A percentile compares a stretch with the other conserved stretches of the same genome.
phyloP scores from a whole-genome alignment of 192 early-diverging fungal genomes.

The Backusella liffmaniae region DNA sequence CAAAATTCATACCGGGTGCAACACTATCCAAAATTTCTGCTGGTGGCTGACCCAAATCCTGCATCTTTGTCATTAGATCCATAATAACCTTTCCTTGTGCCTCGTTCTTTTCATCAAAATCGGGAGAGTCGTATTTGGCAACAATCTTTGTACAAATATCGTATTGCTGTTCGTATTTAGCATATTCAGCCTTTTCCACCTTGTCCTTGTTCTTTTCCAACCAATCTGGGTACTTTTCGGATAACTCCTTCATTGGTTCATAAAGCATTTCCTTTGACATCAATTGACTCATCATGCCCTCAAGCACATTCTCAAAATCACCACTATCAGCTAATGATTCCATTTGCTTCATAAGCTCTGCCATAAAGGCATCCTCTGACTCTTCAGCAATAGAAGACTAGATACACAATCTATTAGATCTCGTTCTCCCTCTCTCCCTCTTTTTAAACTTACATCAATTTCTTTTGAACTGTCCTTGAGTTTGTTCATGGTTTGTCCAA shows the following conservation, averaged over 20 bases:
- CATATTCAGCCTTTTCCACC: slow-evolving; percentile 67
- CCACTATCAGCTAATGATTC: slow-evolving; percentile 58
- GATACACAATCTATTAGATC: not conserved
- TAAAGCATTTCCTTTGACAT: slow-evolving; percentile 93
- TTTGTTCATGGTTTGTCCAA: slow-evolving; percentile 88
- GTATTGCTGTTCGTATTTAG: slow-evolving; percentile 79
- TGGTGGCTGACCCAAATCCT: slow-evolving; percentile 95
- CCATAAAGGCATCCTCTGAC: slow-evolving; percentile 52
- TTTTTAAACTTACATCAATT: slow-evolving; percentile 65
- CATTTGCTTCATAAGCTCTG: slow-evolving; percentile 86
- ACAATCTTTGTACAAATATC: slow-evolving; percentile 80
- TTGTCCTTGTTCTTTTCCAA: slow-evolving; percentile 76
- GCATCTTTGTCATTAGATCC: slow-evolving; percentile 98
- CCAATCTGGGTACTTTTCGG: slow-evolving; percentile 85
- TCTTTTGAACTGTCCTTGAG: slow-evolving; percentile 82
- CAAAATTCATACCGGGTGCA: slow-evolving; percentile 88
- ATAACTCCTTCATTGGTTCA: slow-evolving; percentile 94
- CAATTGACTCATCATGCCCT: slow-evolving; percentile 86
- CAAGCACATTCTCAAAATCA: slow-evolving; percentile 85
- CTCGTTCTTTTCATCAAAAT: slow-evolving; percentile 67
- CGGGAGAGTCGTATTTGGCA: slow-evolving; percentile 70
- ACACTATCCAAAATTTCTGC: slow-evolving; percentile 85
- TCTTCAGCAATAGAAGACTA: slow-evolving; percentile 54
- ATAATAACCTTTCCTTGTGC: slow-evolving; percentile 68
- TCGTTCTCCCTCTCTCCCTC: too few relatives aligned